phyloP scores from a whole-genome alignment of 2,329 filamentous ascomycete species.

The Curvularia spicifera region DNA sequence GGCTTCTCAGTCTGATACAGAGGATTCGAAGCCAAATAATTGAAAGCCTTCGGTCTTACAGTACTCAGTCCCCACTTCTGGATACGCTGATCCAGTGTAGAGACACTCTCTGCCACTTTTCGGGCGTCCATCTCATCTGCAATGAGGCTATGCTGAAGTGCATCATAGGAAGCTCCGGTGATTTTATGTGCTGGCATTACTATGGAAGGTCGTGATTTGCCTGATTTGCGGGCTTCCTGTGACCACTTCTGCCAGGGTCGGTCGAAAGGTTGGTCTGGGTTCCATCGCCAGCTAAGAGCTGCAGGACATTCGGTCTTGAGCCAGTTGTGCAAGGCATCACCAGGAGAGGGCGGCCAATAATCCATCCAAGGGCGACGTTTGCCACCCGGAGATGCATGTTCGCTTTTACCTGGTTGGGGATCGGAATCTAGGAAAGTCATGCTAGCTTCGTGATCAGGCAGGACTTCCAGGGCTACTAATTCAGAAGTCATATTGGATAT shows the following conservation, averaged over 20 bases:
- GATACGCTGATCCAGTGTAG: background rate
- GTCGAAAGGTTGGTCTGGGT: background rate
- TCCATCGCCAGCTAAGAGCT: background rate
- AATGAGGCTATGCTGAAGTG: background rate
- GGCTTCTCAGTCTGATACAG: background rate
- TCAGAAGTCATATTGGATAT: background rate
- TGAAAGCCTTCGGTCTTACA: background rate
- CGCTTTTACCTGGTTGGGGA: background rate
- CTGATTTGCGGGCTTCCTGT: background rate
- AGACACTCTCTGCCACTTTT: background rate
- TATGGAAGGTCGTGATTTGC: background rate
- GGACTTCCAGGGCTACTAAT: background rate
- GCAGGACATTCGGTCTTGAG: background rate
- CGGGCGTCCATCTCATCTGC: background rate
- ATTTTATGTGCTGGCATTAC: background rate
- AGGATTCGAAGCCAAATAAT: background rate
- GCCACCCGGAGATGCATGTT: background rate
- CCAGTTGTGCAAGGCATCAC: background rate
- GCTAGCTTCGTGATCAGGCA: background rate
- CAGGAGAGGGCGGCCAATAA: background rate
- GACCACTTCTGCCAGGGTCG: background rate
- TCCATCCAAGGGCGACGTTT: background rate
- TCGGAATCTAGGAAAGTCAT: conserved; percentile 1
- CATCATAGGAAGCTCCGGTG: background rate
- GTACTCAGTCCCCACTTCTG: background rate